These are phyloP conservation scores for Megacollybia marginata DNA, from an alignment of 768 basidiomycete species.

Conservation along the genomic window DNA sequence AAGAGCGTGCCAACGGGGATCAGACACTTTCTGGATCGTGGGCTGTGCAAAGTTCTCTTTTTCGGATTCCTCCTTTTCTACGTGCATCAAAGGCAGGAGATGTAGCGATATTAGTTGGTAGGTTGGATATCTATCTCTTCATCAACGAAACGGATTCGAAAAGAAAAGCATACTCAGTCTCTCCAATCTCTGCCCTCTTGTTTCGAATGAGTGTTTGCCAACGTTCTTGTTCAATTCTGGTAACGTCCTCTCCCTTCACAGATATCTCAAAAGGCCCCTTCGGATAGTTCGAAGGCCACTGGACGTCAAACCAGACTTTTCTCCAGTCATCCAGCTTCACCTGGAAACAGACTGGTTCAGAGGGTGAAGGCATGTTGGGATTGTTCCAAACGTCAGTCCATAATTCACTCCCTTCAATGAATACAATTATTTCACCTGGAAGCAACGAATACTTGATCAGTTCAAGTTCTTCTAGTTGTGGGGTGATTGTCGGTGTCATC, in stretches of 20 bases:
- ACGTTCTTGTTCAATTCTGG: conserved; percentile 37
- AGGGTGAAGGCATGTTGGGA: background rate
- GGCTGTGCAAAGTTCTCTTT: background rate
- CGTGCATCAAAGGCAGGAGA: conserved; percentile 50
- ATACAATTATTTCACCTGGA: conserved; percentile 45
- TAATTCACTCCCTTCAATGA: conserved; percentile 25
- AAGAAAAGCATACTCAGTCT: conserved; percentile 24
- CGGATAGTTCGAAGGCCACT: conserved; percentile 5
- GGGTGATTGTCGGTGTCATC: too few species aligned
- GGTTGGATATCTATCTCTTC: conserved; percentile 41
- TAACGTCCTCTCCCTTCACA: conserved; percentile 40
- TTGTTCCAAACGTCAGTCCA: conserved; percentile 7
- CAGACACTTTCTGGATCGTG: background rate
- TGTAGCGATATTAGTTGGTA: conserved; percentile 54
- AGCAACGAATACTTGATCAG: conserved; percentile 58
- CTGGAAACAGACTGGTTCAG: background rate
- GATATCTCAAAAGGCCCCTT: conserved; percentile 16
- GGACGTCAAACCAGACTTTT: conserved; percentile 22
- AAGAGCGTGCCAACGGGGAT: conserved; percentile 38
- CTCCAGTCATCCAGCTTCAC: background rate
- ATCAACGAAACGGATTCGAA: conserved; percentile 1
- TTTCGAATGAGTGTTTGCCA: background rate
- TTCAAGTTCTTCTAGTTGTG: conserved; percentile 42
- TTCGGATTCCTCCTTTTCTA: conserved; percentile 16
- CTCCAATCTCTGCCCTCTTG: background rate